These are phyloP conservation scores for Xylaria scruposa DNA, from an alignment of 495 filamentous ascomycete genomes.

Conservation along the genomic window DNA sequence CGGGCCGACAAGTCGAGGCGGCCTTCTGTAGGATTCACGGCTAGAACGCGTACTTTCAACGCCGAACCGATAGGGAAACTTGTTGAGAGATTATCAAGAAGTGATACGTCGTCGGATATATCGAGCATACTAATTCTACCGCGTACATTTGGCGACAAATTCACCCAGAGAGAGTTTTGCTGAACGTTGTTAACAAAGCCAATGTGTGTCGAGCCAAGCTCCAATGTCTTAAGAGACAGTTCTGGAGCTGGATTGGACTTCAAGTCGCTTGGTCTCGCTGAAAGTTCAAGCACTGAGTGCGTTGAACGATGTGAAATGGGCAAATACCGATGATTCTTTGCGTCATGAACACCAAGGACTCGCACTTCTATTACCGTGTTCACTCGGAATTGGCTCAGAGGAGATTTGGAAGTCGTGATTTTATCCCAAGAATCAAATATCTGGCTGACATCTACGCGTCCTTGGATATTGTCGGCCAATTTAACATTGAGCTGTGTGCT, in stretches of 20 bases:
- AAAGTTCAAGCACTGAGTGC: constrained; percentile 86
- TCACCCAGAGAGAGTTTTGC: constrained; percentile 83
- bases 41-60: constrained; percentile 75
- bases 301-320: constrained; percentile 84
- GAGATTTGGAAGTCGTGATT: constrained; percentile 80
- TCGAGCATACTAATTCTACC: constrained; percentile 82
- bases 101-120: constrained; percentile 81
- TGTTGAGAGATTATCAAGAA: constrained; percentile 74
- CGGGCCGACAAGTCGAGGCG: constrained; percentile 84
- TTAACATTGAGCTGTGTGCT: constrained; percentile 90
- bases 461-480: constrained; percentile 87
- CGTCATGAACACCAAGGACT: constrained; percentile 87
- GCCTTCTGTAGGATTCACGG: constrained; percentile 73
- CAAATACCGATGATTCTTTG: constrained; percentile 87
- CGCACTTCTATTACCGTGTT: constrained; percentile 75
- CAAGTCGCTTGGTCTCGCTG: constrained; percentile 76
- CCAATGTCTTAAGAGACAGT: constrained; percentile 75
- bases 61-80: constrained; percentile 90
- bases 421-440: constrained; percentile 86
- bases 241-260: constrained; percentile 55
- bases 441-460: constrained; percentile 88
- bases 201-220: constrained; percentile 70
- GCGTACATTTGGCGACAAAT: constrained; percentile 86
- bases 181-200: constrained; percentile 90
- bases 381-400: constrained; percentile 71